Evolutionary conservation across 2,329 filamentous ascomycete species (phyloP), one percentile per base, ranked within the genome.

Genomic region (Basipetospora sp.): DNA sequence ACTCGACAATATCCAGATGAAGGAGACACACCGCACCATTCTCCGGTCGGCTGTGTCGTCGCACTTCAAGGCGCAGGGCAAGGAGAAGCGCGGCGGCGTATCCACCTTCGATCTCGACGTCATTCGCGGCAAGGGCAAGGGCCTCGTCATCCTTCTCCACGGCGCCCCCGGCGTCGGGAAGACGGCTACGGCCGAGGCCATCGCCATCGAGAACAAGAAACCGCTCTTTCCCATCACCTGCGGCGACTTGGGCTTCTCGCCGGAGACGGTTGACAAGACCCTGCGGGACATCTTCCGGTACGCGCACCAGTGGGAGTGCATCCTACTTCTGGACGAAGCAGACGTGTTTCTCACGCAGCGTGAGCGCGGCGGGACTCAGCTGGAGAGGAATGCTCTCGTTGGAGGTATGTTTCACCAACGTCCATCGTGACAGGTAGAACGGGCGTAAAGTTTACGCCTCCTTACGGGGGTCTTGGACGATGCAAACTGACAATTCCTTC

Each of bases 171-270:
- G 64, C 3, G 64, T 61, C 0, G 64, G 64, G 14, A 68, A 65
- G 49, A 65, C 62, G 1, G 50, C 63, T 11, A 62, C 60, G 16
- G 60, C 58, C 10, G 61, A 63, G 39, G 55, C 79, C 10, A 87
- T 93, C 44, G 82, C 81, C 8, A 84, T 92, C 52, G 67, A 87
- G 11, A 72, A 90, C 38, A 77, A 79, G 50, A 80, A 80, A 38
- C 85, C 85, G 0, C 60, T 93, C 0, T 92, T 92, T 54, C 82
- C 82, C 66, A 81, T 85, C 18, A 82, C 77, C 3, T 81, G 81
- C 0, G 84, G 83, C 18, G 84, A 92, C 54, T 66, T 36, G 6
- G 34, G 34, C 1, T 11, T n/a, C 13, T 29, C 34, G 14, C 26
- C 34, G 6, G 9, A 74, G 8, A 73, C 67, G 9, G 70, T 93